phyloP scores from a whole-genome alignment of 768 basidiomycete genomes.

The Mycena rosella region DNA sequence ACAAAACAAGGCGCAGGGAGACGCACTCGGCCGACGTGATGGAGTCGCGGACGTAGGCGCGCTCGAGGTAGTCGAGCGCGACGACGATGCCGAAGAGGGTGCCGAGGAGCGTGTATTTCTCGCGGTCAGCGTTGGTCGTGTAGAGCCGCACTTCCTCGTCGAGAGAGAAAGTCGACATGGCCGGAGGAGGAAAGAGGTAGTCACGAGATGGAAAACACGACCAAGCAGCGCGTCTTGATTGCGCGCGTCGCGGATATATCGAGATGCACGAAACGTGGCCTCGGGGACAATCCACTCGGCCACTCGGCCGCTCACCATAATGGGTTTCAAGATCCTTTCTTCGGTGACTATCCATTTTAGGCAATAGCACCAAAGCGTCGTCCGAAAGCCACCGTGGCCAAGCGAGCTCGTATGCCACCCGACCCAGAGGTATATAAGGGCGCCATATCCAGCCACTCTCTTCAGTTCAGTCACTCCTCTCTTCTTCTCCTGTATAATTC shows the following conservation, averaged over 20 bases:
- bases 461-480: not conserved
- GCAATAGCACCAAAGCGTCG: slow-evolving; percentile 21
- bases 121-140: slow-evolving; percentile 89
- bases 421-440: slow-evolving; percentile 3
- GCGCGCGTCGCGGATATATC: too few species aligned
- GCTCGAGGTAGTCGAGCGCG: slow-evolving; percentile 92
- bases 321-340: slow-evolving; percentile 1
- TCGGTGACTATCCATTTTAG: not conserved
- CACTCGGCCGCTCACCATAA: slow-evolving; percentile 9
- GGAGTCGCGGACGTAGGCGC: slow-evolving; percentile 94
- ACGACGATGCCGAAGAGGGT: slow-evolving; percentile 95
- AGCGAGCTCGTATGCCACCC: slow-evolving; percentile 9
- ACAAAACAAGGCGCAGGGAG: slow-evolving; percentile 4
- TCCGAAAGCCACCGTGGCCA: slow-evolving; percentile 22
- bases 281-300: too few species aligned
- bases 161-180: slow-evolving; percentile 66
- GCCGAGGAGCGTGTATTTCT: slow-evolving; percentile 87
- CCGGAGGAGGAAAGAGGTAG: not conserved
- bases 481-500: not conserved
- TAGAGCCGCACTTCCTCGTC: slow-evolving; percentile 95
- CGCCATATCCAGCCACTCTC: not conserved
- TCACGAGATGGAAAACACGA: slow-evolving; percentile 22
- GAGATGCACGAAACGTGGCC: too few species aligned
- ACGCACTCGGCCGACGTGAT: slow-evolving; percentile 92
- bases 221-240: slow-evolving; percentile 21